phyloP scores from a whole-genome alignment of 2,329 filamentous ascomycete species.

The Talaromyces sp. region DNA sequence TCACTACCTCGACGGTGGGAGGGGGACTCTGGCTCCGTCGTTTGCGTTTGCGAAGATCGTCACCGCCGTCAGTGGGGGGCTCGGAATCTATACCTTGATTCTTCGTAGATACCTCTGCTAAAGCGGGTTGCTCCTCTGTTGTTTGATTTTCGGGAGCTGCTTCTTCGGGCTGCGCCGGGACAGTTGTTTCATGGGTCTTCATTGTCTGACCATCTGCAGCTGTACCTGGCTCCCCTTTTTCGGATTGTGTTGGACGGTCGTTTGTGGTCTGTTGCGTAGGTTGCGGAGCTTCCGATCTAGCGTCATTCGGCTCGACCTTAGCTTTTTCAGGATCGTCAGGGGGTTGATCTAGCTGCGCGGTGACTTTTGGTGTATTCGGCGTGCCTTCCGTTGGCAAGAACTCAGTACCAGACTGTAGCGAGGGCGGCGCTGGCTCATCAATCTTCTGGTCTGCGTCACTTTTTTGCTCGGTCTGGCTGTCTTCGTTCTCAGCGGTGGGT shows the following conservation, averaged over 20 bases:
- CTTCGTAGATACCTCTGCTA: constrained; percentile 22
- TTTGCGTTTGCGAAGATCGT: constrained; percentile 64
- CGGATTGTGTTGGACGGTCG: background rate
- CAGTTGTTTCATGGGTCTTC: background rate
- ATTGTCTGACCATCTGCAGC: background rate
- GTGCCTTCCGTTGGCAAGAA: background rate
- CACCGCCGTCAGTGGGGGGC: constrained; percentile 33
- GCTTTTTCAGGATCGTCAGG: background rate
- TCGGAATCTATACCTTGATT: constrained; percentile 29
- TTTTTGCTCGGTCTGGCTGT: constrained; percentile 10
- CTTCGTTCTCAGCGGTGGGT: constrained; percentile 15
- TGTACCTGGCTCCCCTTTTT: background rate
- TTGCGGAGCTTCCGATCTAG: background rate
- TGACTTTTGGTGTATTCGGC: background rate
- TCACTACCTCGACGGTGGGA: constrained; percentile 54
- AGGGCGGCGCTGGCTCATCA: constrained; percentile 14
- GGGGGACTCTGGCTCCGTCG: constrained; percentile 62
- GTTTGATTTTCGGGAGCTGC: background rate
- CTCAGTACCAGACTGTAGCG: constrained; percentile 11
- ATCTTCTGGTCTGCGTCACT: constrained; percentile 13
- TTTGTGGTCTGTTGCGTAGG: background rate
- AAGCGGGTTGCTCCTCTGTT: background rate
- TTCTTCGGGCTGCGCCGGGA: background rate
- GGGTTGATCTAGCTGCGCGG: background rate
- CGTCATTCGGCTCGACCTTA: background rate